Percentiles rank a stretch among this genome's conserved stretches.
Evolutionary conservation across 108 stramenopile species (phyloP).

Genomic region (Cylindrotheca fusiformis): DNA sequence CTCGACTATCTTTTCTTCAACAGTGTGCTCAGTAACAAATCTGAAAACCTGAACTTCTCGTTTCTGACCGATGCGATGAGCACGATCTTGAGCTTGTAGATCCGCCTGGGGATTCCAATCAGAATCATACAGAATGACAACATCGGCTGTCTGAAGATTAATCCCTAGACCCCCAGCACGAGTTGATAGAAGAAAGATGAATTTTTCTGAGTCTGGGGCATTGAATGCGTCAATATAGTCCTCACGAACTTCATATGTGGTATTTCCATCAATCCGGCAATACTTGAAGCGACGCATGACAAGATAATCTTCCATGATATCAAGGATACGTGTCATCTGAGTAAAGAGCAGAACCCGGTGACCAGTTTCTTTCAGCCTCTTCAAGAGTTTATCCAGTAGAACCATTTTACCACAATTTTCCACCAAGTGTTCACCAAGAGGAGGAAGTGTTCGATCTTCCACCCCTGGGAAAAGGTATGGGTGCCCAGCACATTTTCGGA

Average conservation of each 20-base stretch:
- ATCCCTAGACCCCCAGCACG: slow-evolving; percentile 89
- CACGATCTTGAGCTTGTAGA: slow-evolving; percentile 97
- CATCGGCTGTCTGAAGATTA: slow-evolving; percentile 93
- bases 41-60: slow-evolving; percentile 96
- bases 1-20: slow-evolving; percentile 99
- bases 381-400: slow-evolving; percentile 90
- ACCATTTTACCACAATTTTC: slow-evolving; percentile 86
- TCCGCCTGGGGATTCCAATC: slow-evolving; percentile 93
- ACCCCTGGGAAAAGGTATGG: slow-evolving; percentile 98
- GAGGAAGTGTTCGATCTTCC: slow-evolving; percentile 88
- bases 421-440: slow-evolving; percentile 87
- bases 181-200: slow-evolving; percentile 87
- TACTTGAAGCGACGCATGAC: slow-evolving; percentile 75
- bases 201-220: slow-evolving; percentile 81
- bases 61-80: slow-evolving; percentile 98
- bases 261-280: slow-evolving; percentile 98
- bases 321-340: slow-evolving; percentile 96
- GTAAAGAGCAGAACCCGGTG: slow-evolving; percentile 96
- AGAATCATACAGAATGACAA: slow-evolving; percentile 90
- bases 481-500: slow-evolving; percentile 97
- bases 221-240: slow-evolving; percentile 91
- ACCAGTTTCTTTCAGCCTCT: slow-evolving; percentile 80
- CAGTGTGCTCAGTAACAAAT: slow-evolving; percentile 95
- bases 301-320: slow-evolving; percentile 93
- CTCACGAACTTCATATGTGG: slow-evolving; percentile 92